Evolutionary conservation across 345 rosid genomes (phyloP), one percentile per base, ranked within the genome.

Genomic region (Gossypium thurberi): DNA sequence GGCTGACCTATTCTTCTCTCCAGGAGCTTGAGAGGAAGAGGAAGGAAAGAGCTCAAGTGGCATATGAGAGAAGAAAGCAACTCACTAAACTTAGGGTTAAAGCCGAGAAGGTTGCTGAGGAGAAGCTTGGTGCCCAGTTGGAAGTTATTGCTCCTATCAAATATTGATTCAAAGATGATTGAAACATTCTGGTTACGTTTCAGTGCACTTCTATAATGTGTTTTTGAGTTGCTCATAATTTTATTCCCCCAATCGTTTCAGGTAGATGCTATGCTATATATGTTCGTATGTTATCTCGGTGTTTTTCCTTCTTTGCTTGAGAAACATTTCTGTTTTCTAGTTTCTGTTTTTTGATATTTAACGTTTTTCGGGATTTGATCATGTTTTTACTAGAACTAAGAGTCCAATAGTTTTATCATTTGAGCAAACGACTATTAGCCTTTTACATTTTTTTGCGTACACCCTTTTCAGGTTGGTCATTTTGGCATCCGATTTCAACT

Each of bases 11-110:
- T 21, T 26, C 23, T 58, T 25, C 42, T 4, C 67, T 60, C 56
- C 78, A 84, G 93, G 93, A 89, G 52, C 83, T 87, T 2, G 93
- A 89, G 86, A 78, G 72, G 73, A 87, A 84, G 88, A 84, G 91
- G 67, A 87, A 89, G 82, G 91, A 87, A 55, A 87, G 79, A 74
- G 68, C 88, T 48, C 85, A 84, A 75, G 70, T 82, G 15, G 55
- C 65, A 1, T 89, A 89, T 33, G 89, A 89, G 79, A 89, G 88
- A 79, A 89, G 78, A 82, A 89, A 89, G 87, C 88, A 85, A 67
- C 74, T 89, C 74, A 76, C 56, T 47, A 89, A 87, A 63, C 86
- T 89, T 33, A 80, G 86, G 83, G 82, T 75, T 33, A 89, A 87
- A 82, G 93, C 93, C 3, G 89, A 86, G 87, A 87, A 82, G 59